Evolutionary conservation across 2,329 filamentous ascomycete genomes (phyloP), one percentile per base, ranked within the genome.

Genomic region (Talaromyces sp.): DNA sequence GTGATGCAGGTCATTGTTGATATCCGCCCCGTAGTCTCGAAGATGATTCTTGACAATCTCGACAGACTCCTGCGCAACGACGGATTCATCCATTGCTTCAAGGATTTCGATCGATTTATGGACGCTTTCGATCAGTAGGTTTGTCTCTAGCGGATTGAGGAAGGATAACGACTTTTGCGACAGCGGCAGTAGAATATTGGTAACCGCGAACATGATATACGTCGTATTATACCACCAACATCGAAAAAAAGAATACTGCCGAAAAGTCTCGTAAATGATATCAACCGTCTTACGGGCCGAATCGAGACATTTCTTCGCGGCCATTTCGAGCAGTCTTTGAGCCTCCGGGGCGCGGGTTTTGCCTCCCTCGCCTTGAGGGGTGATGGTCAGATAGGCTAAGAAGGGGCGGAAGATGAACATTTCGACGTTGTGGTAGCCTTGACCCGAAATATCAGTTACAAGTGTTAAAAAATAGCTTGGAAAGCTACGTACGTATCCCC

Each of bases 151-250:
- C 2, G 21, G 44, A 23, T 25, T 28, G 11, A 48, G 44, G 21
- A 48, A 48, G 23, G 44, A 25, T 48, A 48, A 48, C 14, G 44
- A 48, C 6, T 48, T 48, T 28, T 23, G 44, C 7, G 44, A 48
- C 2, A 48, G 44, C 3, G 44, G 44, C 0, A 48, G 44, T 1
- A 48, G 44, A 1, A 48, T 25, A 67, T 70, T 3, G 66, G 60
- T 6, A 28, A 28, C 74, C 37, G 76, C 77, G 59, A 77, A 77
- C 67, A 77, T 74, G 3, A 77, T 71, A 52, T 78, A 79, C 0
- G 76, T 78, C 46, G 74, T 73, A 63, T 79, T 79, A 60, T 79
- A 79, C 73, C 75, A 77, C 77, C 77, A 79, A 63, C 75, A 78
- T 46, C 76, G 75, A 68, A 79, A 79, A 63, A 77, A 79, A 0